Conservation (phyloP, 805 yeast species). For the Candida awuae region DNA sequence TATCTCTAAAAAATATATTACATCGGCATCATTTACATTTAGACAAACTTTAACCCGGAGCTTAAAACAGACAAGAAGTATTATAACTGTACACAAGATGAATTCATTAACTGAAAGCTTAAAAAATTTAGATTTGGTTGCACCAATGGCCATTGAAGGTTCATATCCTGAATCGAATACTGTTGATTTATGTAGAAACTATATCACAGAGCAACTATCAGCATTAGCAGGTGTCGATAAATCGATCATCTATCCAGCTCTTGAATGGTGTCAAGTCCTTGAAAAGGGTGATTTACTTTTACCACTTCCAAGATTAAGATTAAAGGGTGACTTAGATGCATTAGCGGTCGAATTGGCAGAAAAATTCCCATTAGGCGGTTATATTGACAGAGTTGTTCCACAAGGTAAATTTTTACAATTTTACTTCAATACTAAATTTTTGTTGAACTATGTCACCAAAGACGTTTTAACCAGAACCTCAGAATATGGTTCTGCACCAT, state of each 20-base stretch:
- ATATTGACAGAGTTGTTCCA: constrained; percentile 61
- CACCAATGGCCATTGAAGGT: constrained; percentile 42
- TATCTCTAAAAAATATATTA: neutral
- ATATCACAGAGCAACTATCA: constrained; percentile 72
- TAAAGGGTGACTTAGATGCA: constrained; percentile 76
- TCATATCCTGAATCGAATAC: constrained; percentile 75
- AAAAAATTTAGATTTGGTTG: constrained; percentile 19
- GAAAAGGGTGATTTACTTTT: constrained; percentile 91
- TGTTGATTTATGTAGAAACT: constrained; percentile 82
- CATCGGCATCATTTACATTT: neutral
- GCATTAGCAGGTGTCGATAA: constrained; percentile 65
- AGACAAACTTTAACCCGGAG: neutral
- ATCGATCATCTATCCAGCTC: constrained; percentile 65
- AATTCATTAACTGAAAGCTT: constrained; percentile 21
- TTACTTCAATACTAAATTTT: constrained; percentile 59
- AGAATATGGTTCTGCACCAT: constrained; percentile 65
- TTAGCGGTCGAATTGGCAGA: constrained; percentile 72
- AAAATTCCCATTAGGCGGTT: constrained; percentile 65
- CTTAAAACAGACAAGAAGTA: neutral
- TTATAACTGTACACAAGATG: constrained; percentile 7
- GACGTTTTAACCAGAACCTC: constrained; percentile 55
- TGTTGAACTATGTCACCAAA: constrained; percentile 61
- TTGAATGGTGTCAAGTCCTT: constrained; percentile 78
- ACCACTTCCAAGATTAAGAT: constrained; percentile 84
- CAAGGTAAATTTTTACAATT: constrained; percentile 91